These are phyloP conservation scores for Fusarium sp. DNA, from an alignment of 2,329 filamentous ascomycete species.

Conservation along the genomic window DNA sequence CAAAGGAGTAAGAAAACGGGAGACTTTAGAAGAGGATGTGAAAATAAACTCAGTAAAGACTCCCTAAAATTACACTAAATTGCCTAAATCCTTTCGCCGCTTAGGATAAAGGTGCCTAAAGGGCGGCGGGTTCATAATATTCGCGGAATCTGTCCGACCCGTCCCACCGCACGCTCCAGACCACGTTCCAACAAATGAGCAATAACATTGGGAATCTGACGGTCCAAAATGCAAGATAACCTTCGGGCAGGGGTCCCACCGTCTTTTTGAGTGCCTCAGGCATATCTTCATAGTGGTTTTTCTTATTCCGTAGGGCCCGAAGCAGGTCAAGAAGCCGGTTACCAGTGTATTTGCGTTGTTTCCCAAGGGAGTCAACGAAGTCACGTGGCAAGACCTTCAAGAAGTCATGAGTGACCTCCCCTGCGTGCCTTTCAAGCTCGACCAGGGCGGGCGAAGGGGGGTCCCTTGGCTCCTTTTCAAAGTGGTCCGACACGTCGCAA, in stretches of 20 bases:
- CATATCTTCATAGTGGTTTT: conserved; percentile 98
- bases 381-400: conserved; percentile 76
- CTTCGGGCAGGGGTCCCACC: conserved; percentile 79
- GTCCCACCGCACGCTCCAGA: conserved; percentile 72
- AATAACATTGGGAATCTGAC: conserved; percentile 79
- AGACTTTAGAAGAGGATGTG: not conserved
- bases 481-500: conserved; percentile 96
- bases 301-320: conserved; percentile 91
- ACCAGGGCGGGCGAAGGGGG: conserved; percentile 75
- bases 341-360: conserved; percentile 94
- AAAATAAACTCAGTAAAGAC: not conserved
- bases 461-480: conserved; percentile 89
- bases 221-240: conserved; percentile 87
- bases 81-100: not conserved
- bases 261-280: conserved; percentile 73
- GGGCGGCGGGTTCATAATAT: conserved; percentile 67
- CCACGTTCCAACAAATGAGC: conserved; percentile 79
- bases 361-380: conserved; percentile 89
- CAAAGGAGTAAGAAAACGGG: not conserved
- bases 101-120: conserved; percentile 28
- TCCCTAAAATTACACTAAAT: not conserved
- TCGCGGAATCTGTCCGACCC: conserved; percentile 72
- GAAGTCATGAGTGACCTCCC: conserved; percentile 72
- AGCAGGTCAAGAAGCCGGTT: conserved; percentile 84
- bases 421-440: conserved; percentile 64